phyloP scores from a whole-genome alignment of 169 alveolate genomes.

The Eimeria sp. region DNA sequence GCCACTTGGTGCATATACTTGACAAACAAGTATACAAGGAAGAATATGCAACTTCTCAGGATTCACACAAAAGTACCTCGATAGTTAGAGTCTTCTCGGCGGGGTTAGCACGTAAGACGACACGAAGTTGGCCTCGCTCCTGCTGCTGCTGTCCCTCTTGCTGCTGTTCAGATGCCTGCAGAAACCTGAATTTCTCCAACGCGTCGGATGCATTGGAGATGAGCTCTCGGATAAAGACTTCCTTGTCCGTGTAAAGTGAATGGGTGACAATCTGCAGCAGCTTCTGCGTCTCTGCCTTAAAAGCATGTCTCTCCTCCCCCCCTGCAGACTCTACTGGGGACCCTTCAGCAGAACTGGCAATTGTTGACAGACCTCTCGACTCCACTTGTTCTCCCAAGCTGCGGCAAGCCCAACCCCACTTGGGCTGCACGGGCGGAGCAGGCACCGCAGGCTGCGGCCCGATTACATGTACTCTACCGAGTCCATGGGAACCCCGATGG shows the following conservation, averaged over 20 bases:
- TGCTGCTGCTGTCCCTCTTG: not conserved
- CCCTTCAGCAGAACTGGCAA: not conserved
- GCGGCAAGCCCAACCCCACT: not conserved
- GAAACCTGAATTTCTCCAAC: constrained; percentile 99
- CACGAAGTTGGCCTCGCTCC: constrained; percentile 36
- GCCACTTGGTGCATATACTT: not conserved
- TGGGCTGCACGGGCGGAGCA: not conserved
- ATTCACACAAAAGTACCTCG: constrained; percentile 35
- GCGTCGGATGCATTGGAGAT: constrained; percentile 99
- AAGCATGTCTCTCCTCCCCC: constrained; percentile 84
- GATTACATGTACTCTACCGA: too few species aligned
- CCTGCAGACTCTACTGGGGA: not conserved
- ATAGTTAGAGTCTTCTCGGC: constrained; percentile 70
- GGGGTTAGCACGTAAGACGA: constrained; percentile 24
- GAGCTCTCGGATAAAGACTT: constrained; percentile 99
- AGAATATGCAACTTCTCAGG: not conserved
- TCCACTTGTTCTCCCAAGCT: not conserved
- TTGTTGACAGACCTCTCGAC: not conserved
- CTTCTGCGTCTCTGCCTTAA: constrained; percentile 98
- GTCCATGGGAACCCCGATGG: not conserved
- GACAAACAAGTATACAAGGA: not conserved
- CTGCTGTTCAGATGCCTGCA: constrained; percentile 73
- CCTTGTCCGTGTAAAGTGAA: constrained; percentile 98
- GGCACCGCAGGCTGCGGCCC: not conserved
- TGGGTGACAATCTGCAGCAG: constrained; percentile 98